Evolutionary conservation across 2,329 filamentous ascomycete genomes (phyloP).

Genomic region (Fusarium virguliforme): DNA sequence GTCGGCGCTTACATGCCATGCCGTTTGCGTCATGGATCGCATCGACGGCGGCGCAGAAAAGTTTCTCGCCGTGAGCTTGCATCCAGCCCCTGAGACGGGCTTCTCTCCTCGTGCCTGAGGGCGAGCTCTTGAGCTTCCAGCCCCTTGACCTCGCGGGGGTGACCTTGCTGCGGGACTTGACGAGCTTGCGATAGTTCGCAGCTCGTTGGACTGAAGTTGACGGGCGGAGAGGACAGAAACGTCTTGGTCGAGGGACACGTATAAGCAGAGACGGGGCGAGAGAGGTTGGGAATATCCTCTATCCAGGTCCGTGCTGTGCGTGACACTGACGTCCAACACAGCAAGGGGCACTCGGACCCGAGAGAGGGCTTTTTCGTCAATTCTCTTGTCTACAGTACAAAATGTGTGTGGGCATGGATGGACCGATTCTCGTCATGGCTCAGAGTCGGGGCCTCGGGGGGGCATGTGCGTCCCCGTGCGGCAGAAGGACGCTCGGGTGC

Average conservation of each 20-base stretch:
- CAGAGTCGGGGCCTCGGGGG: slow-evolving; percentile 21
- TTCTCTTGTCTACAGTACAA: slow-evolving; percentile 3
- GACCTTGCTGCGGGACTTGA: slow-evolving; percentile 19
- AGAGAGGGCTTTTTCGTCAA: slow-evolving; percentile 21
- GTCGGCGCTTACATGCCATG: slow-evolving; percentile 26
- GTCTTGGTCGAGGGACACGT: slow-evolving; percentile 16
- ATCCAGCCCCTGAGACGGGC: slow-evolving; percentile 20
- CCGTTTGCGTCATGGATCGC: slow-evolving; percentile 19
- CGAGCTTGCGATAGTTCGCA: slow-evolving; percentile 12
- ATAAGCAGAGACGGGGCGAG: slow-evolving; percentile 27
- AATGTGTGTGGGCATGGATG: slow-evolving; percentile 20
- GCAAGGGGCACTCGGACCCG: slow-evolving; percentile 26
- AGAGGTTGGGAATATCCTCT: slow-evolving; percentile 22
- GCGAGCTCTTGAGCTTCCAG: slow-evolving; percentile 14
- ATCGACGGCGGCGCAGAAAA: slow-evolving; percentile 36
- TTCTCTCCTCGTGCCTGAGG: slow-evolving; percentile 15
- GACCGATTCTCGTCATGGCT: slow-evolving; percentile 34
- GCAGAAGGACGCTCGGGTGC: neutral
- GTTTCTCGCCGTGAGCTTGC: slow-evolving; percentile 32
- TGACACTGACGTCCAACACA: slow-evolving; percentile 22
- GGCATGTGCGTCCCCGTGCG: slow-evolving; percentile 29
- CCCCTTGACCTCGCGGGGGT: slow-evolving; percentile 20
- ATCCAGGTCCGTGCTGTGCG: slow-evolving; percentile 30
- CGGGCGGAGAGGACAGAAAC: slow-evolving; percentile 1
- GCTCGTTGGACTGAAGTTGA: neutral